These are phyloP conservation scores for Alisma plantagoaquatica DNA, from an alignment of 106 monocot species.

Conservation along the genomic window DNA sequence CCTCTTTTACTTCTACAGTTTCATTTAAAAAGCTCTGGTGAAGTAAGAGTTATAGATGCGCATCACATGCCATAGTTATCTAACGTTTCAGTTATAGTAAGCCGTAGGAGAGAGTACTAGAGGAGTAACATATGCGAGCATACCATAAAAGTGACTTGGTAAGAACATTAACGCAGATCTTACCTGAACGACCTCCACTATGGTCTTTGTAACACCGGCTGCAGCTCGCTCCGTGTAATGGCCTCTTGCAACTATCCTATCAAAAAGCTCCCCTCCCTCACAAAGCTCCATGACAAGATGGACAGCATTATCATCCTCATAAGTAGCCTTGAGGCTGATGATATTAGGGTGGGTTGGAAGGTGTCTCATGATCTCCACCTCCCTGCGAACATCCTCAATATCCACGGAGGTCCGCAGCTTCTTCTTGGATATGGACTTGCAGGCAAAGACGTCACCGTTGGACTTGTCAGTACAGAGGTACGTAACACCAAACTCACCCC, in stretches of 20 bases:
- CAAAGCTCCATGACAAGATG: slow-evolving; percentile 26
- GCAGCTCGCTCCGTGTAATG: slow-evolving; percentile 23
- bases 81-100: too few relatives aligned
- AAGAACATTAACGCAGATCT: too few relatives aligned
- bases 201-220: slow-evolving; percentile 11
- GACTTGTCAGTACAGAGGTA: slow-evolving; percentile 17
- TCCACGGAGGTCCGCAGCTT: slow-evolving; percentile 19
- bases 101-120: too few relatives aligned
- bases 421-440: slow-evolving; percentile 30
- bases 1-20: too few relatives aligned
- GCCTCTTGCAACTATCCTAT: slow-evolving; percentile 21
- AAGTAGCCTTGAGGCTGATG: slow-evolving; percentile 18
- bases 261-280: slow-evolving; percentile 25
- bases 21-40: too few relatives aligned
- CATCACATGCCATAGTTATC: too few relatives aligned
- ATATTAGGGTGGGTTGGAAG: slow-evolving; percentile 16
- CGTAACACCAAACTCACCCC: slow-evolving; percentile 23
- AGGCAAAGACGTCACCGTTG: slow-evolving; percentile 9
- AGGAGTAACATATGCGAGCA: too few relatives aligned
- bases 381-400: slow-evolving; percentile 21
- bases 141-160: too few relatives aligned
- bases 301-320: slow-evolving; percentile 14
- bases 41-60: too few relatives aligned
- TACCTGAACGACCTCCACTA: slow-evolving; percentile 27
- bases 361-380: slow-evolving; percentile 25